A percentile compares a stretch with the other conserved stretches of the same genome.
Evolutionary conservation across 495 filamentous ascomycete genomes (phyloP).

Genomic region (Hyaloscypha finlandica): DNA sequence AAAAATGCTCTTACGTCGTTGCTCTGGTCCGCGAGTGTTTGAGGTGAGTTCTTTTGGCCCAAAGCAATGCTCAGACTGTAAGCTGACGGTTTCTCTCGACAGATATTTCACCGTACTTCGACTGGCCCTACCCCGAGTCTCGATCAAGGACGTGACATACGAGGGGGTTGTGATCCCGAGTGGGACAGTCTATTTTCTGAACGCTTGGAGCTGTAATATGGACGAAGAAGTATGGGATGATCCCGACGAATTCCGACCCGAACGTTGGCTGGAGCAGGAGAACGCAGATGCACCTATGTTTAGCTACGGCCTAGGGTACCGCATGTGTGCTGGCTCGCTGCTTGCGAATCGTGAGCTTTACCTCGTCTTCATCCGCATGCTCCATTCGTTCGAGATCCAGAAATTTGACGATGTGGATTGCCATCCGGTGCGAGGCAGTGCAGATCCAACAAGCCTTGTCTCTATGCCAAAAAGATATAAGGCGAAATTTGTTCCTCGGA

Average conservation of each 20-base stretch:
- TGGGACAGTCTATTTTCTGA: conserved; percentile 63
- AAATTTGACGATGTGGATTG: conserved; percentile 50
- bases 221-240: conserved; percentile 60
- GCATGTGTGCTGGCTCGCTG: conserved; percentile 66
- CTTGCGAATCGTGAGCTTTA: conserved; percentile 69
- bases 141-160: conserved; percentile 61
- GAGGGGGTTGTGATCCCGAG: conserved; percentile 56
- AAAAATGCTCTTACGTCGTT: conserved; percentile 60
- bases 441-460: conserved; percentile 59
- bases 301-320: conserved; percentile 39
- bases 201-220: conserved; percentile 67
- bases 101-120: conserved; percentile 62
- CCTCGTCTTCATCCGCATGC: conserved; percentile 61
- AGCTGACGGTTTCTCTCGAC: neutral
- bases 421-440: conserved; percentile 56
- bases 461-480: conserved; percentile 57
- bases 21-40: conserved; percentile 62
- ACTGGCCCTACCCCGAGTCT: conserved; percentile 60
- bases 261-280: conserved; percentile 59
- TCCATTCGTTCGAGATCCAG: conserved; percentile 60
- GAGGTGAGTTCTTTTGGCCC: conserved; percentile 36
- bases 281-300: conserved; percentile 52
- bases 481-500: conserved; percentile 54
- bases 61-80: neutral
- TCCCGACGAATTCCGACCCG: conserved; percentile 59